Percentiles rank a stretch among this genome's conserved stretches.
Evolutionary conservation across 2,329 filamentous ascomycete genomes (phyloP).

Genomic region (Fusarium robinianum): DNA sequence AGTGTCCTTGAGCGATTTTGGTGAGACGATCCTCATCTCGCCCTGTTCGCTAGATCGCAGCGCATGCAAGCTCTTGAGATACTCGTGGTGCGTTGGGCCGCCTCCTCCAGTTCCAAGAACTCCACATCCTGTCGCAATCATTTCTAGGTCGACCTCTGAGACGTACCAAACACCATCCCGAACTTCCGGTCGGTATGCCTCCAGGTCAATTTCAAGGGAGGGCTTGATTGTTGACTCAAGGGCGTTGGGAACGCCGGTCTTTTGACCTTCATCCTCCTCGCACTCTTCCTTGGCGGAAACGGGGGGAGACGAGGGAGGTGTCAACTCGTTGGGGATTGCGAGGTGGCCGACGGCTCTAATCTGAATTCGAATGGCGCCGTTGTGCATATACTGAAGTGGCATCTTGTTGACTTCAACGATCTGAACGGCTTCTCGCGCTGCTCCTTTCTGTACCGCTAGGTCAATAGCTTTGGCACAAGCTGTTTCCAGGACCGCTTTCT

Average conservation of each 20-base stretch:
- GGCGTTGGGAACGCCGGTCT: slow-evolving; percentile 38
- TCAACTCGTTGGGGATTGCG: slow-evolving; percentile 36
- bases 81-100: slow-evolving; percentile 48
- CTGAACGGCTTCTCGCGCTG: slow-evolving; percentile 41
- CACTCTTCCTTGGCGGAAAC: slow-evolving; percentile 5
- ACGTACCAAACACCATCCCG: slow-evolving; percentile 42
- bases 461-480: slow-evolving; percentile 44
- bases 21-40: slow-evolving; percentile 48
- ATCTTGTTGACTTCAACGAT: slow-evolving; percentile 53
- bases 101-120: slow-evolving; percentile 46
- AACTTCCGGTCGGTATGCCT: slow-evolving; percentile 40
- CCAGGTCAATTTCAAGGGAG: slow-evolving; percentile 38
- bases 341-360: slow-evolving; percentile 43
- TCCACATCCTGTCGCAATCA: slow-evolving; percentile 44
- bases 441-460: slow-evolving; percentile 40
- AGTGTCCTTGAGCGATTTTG: slow-evolving; percentile 43
- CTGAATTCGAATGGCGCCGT: slow-evolving; percentile 43
- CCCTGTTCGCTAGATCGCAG: slow-evolving; percentile 41
- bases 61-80: slow-evolving; percentile 48
- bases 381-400: slow-evolving; percentile 44
- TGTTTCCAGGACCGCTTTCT: slow-evolving; percentile 45
- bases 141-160: slow-evolving; percentile 44
- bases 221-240: slow-evolving; percentile 40
- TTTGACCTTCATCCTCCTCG: slow-evolving; percentile 34
- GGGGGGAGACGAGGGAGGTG: slow-evolving; percentile 30